phyloP scores from a whole-genome alignment of 2,329 filamentous ascomycete species.

The Neoscytalidium dimidiatum region DNA sequence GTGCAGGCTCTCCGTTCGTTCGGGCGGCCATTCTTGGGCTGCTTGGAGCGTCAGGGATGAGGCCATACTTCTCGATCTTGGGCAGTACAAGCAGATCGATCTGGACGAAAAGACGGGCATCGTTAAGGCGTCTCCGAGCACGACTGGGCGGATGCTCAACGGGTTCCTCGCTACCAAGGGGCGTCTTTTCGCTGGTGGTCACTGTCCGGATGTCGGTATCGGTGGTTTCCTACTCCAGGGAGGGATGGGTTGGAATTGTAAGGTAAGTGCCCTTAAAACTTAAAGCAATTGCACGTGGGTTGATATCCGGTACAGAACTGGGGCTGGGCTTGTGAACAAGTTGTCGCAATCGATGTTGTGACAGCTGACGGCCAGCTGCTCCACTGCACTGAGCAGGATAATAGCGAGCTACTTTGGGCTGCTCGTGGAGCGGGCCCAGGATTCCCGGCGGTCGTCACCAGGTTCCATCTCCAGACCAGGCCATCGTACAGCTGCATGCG shows the following conservation, averaged over 20 bases:
- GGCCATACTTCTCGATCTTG: slow-evolving; percentile 47
- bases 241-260: slow-evolving; percentile 62
- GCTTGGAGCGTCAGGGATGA: slow-evolving; percentile 53
- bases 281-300: background rate
- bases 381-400: slow-evolving; percentile 40
- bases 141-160: slow-evolving; percentile 51
- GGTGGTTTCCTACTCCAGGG: slow-evolving; percentile 59
- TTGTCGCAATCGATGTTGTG: slow-evolving; percentile 51
- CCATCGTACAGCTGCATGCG: slow-evolving; percentile 28
- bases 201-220: slow-evolving; percentile 60
- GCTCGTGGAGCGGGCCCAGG: slow-evolving; percentile 52
- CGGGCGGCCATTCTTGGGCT: slow-evolving; percentile 54
- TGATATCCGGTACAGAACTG: slow-evolving; percentile 44
- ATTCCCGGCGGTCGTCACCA: slow-evolving; percentile 56
- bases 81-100: slow-evolving; percentile 41
- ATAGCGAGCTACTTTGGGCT: slow-evolving; percentile 53
- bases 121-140: slow-evolving; percentile 48
- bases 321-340: slow-evolving; percentile 56
- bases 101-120: slow-evolving; percentile 43
- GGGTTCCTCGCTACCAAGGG: slow-evolving; percentile 39
- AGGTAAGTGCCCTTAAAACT: slow-evolving; percentile 37
- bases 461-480: slow-evolving; percentile 50
- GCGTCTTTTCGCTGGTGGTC: slow-evolving; percentile 55
- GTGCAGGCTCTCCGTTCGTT: slow-evolving; percentile 48
- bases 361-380: slow-evolving; percentile 46